phyloP scores from a whole-genome alignment of 352 stramenopile genomes.

The Aphanomyces stellatus region DNA sequence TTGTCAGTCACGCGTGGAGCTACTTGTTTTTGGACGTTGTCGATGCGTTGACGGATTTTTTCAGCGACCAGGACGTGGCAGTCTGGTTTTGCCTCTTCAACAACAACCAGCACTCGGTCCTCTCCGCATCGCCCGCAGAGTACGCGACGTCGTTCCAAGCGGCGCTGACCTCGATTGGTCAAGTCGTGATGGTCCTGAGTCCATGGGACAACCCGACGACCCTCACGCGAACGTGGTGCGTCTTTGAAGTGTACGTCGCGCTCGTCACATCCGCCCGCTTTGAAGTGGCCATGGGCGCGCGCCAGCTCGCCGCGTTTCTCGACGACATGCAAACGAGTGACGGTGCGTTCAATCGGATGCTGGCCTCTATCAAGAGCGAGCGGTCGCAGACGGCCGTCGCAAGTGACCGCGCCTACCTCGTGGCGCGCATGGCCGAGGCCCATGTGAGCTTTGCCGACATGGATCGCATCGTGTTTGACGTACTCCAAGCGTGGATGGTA shows the following conservation, averaged over 20 bases:
- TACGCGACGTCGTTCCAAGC: background rate
- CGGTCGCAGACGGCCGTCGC: too few relatives aligned
- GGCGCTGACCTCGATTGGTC: too few relatives aligned
- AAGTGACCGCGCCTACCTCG: background rate
- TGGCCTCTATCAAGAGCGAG: too few relatives aligned
- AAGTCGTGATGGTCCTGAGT: too few relatives aligned
- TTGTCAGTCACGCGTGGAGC: background rate
- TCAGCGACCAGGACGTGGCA: background rate
- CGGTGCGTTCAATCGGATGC: too few relatives aligned
- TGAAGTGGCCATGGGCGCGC: background rate
- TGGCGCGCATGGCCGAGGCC: background rate
- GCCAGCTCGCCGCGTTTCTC: background rate
- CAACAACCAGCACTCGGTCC: background rate
- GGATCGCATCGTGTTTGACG: too few relatives aligned
- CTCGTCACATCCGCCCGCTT: background rate
- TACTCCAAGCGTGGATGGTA: too few relatives aligned
- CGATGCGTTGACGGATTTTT: background rate
- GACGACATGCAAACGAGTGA: too few relatives aligned
- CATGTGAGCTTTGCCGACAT: background rate
- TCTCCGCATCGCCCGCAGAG: background rate
- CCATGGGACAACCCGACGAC: background rate
- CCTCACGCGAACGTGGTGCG: background rate
- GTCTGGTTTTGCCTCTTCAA: background rate
- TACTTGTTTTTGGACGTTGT: background rate
- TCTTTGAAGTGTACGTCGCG: background rate